These are phyloP conservation scores for Cryptococcus sp. DNA, from an alignment of 1,284 basidiomycete genomes.

Conservation along the genomic window DNA sequence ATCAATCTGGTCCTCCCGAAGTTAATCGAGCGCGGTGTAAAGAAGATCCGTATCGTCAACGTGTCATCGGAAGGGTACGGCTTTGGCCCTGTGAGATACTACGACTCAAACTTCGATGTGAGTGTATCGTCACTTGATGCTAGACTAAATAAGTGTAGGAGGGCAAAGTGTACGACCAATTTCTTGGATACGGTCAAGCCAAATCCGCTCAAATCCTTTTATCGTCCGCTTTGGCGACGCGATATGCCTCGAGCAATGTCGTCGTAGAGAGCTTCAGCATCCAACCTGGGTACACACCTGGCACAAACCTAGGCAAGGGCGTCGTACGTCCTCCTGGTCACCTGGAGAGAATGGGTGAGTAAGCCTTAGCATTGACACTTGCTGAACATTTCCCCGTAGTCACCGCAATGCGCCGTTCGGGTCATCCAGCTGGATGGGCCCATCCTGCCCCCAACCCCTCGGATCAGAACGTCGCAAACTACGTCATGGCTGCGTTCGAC, in stretches of 20 bases:
- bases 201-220: slow-evolving; percentile 9
- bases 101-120: slow-evolving; percentile 1
- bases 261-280: slow-evolving; percentile 5
- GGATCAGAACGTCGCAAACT: background rate
- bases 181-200: slow-evolving; percentile 4
- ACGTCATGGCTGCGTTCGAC: too few species aligned
- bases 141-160: background rate
- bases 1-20: slow-evolving; percentile 6
- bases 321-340: too few species aligned
- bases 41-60: slow-evolving; percentile 6
- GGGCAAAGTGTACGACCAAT: slow-evolving; percentile 8
- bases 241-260: background rate
- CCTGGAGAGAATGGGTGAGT: too few species aligned
- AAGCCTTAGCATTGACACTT: too few species aligned
- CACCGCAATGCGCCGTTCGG: background rate
- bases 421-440: background rate
- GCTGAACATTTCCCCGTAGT: too few species aligned
- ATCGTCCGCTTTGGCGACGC: background rate
- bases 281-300: slow-evolving; percentile 4
- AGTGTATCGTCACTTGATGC: too few species aligned
- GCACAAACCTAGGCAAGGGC: background rate
- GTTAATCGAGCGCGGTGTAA: background rate
- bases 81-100: background rate
- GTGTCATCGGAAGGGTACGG: slow-evolving; percentile 5
- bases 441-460: background rate